Evolutionary conservation across 2,329 filamentous ascomycete genomes (phyloP).

Genomic region (Pseudocercospora fuligena): DNA sequence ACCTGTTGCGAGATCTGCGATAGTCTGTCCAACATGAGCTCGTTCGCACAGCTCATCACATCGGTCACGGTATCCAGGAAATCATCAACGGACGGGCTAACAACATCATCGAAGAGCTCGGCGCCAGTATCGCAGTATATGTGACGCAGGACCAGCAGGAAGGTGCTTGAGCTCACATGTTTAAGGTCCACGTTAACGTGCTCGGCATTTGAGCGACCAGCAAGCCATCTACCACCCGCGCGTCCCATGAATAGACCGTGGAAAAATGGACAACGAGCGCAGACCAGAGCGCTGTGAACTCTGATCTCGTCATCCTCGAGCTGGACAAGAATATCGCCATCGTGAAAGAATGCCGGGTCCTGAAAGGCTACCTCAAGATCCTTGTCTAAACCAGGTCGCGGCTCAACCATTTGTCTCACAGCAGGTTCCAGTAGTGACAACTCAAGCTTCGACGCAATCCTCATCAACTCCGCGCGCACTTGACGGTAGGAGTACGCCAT

Average conservation of each 20-base stretch:
- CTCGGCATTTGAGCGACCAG: constrained; percentile 51
- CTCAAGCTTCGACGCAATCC: constrained; percentile 72
- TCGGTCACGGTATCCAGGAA: constrained; percentile 90
- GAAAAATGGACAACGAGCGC: constrained; percentile 89
- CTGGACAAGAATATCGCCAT: constrained; percentile 79
- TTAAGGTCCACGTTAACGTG: constrained; percentile 76
- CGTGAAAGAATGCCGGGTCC: constrained; percentile 73
- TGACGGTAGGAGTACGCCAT: constrained; percentile 77
- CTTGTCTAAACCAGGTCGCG: constrained; percentile 65
- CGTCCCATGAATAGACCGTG: constrained; percentile 87
- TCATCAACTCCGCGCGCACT: constrained; percentile 85
- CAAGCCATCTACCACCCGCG: constrained; percentile 81
- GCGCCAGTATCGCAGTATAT: constrained; percentile 82
- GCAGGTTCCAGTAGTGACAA: constrained; percentile 75
- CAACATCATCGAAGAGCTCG: constrained; percentile 79
- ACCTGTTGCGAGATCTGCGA: constrained; percentile 87
- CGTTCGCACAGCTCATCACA: constrained; percentile 86
- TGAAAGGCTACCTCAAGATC: constrained; percentile 74
- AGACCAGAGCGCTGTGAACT: constrained; percentile 79
- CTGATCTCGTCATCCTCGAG: constrained; percentile 73
- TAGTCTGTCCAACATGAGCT: constrained; percentile 91
- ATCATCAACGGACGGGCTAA: constrained; percentile 73
- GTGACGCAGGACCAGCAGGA: constrained; percentile 77
- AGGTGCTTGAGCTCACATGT: constrained; percentile 75
- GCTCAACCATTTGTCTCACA: constrained; percentile 72